phyloP scores from a whole-genome alignment of 495 filamentous ascomycete genomes.

The Tuber borchii region DNA sequence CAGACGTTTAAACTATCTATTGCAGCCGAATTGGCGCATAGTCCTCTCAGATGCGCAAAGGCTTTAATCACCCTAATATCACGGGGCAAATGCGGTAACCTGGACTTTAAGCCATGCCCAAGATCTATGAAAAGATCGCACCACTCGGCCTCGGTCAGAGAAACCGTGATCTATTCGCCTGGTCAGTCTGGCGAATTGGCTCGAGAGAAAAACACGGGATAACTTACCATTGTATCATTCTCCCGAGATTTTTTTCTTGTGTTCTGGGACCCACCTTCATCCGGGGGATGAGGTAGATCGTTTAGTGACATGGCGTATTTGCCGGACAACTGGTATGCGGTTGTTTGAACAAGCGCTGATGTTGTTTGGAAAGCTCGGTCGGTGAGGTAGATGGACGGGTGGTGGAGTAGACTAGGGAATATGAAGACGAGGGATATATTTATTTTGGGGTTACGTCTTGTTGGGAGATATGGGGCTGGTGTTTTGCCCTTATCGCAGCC shows the following conservation, averaged over 20 bases:
- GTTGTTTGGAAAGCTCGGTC: not conserved
- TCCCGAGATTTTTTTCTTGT: not conserved
- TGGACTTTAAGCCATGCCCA: constrained; percentile 9
- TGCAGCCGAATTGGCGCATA: constrained; percentile 13
- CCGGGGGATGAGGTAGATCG: not conserved
- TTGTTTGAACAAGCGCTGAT: not conserved
- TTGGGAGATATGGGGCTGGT: not conserved
- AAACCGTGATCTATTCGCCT: constrained; percentile 4
- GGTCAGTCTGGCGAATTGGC: not conserved
- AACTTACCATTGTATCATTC: not conserved
- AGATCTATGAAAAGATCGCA: constrained; percentile 11
- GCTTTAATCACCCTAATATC: constrained; percentile 10
- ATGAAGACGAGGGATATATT: not conserved
- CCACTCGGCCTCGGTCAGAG: constrained; percentile 23
- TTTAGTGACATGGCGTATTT: not conserved
- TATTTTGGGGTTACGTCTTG: not conserved
- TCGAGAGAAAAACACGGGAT: not conserved
- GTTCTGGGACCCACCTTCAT: not conserved
- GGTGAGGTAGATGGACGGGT: not conserved
- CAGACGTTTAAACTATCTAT: constrained; percentile 24
- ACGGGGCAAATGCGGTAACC: constrained; percentile 10
- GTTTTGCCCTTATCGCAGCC: not conserved
- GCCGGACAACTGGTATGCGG: not conserved
- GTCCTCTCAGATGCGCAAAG: constrained; percentile 18
- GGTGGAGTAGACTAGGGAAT: not conserved